Conservation (phyloP, 2,329 filamentous ascomycete genomes). For the Monosporascus sp. region DNA sequence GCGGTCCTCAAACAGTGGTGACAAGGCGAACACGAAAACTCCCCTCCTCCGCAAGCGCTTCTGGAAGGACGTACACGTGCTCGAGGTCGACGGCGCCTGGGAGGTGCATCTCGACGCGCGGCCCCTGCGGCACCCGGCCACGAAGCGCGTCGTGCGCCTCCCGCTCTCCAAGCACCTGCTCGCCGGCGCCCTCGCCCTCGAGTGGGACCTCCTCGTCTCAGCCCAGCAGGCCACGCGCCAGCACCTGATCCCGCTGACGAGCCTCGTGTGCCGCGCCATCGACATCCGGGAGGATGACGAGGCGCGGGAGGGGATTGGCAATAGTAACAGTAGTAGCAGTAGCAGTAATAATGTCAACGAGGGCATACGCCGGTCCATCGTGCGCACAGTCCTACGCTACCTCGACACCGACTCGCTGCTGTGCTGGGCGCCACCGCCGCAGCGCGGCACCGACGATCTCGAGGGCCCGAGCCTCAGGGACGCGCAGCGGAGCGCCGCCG, state of each 20-base stretch:
- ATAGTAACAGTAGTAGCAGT: constrained; percentile 1
- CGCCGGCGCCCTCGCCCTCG: constrained; percentile 77
- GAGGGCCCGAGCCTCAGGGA: constrained; percentile 59
- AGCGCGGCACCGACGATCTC: constrained; percentile 41
- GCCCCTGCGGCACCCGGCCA: constrained; percentile 70
- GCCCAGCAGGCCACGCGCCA: constrained; percentile 78
- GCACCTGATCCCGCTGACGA: constrained; percentile 87
- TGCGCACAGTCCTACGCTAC: constrained; percentile 71
- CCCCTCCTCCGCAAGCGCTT: constrained; percentile 64
- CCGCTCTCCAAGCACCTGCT: constrained; percentile 74
- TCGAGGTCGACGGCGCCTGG: constrained; percentile 54
- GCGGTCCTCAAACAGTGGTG: constrained; percentile 5
- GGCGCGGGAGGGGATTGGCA: constrained; percentile 29
- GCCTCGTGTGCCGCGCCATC: constrained; percentile 73
- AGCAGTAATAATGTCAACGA: constrained; percentile 20
- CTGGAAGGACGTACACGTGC: constrained; percentile 78
- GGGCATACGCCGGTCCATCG: constrained; percentile 57
- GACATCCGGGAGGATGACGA: constrained; percentile 71
- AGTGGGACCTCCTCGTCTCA: constrained; percentile 84
- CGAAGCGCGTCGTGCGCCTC: constrained; percentile 65
- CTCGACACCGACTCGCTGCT: constrained; percentile 88
- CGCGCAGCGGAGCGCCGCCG: constrained; percentile 63
- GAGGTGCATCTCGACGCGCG: constrained; percentile 71
- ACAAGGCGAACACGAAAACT: constrained; percentile 26
- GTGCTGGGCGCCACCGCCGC: constrained; percentile 68